phyloP scores from a whole-genome alignment of 768 basidiomycete genomes.

The Tylopilus vinaceipallidus region DNA sequence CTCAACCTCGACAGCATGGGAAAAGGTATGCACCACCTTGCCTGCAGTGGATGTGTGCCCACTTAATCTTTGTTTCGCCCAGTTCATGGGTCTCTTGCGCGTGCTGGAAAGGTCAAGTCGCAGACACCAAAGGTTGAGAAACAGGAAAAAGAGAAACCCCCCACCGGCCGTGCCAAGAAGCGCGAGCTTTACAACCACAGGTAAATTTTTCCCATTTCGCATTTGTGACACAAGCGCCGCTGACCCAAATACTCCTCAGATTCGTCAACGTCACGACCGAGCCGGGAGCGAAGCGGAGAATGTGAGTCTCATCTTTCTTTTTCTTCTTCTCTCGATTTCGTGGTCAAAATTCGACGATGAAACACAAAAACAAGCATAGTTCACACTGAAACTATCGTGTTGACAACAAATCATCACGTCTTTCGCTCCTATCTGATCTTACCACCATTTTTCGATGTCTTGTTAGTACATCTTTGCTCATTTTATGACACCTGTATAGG shows the following conservation, averaged over 20 bases:
- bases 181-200: constrained; percentile 88
- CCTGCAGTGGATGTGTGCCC: not conserved
- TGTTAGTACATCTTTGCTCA: constrained; percentile 5
- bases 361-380: constrained; percentile 72
- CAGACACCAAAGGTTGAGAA: constrained; percentile 97
- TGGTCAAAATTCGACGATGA: constrained; percentile 19
- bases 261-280: constrained; percentile 90
- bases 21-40: constrained; percentile 48
- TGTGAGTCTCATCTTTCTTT: constrained; percentile 62
- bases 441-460: not conserved
- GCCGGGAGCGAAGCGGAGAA: constrained; percentile 88
- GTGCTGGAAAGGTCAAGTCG: constrained; percentile 98
- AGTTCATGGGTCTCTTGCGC: constrained; percentile 99
- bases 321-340: constrained; percentile 36
- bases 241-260: constrained; percentile 34
- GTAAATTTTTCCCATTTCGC: constrained; percentile 41
- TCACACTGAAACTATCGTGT: constrained; percentile 91
- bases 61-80: not conserved
- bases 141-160: constrained; percentile 97
- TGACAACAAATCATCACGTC: constrained; percentile 88
- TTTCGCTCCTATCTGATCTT: constrained; percentile 99
- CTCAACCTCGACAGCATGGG: constrained; percentile 63
- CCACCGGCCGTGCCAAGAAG: constrained; percentile 98
- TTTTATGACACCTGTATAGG: constrained; percentile 4
- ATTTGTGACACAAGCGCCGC: not conserved